Evolutionary conservation across 768 basidiomycete species (phyloP), one percentile per base, ranked within the genome.

Genomic region (Daedaleopsis nitida): DNA sequence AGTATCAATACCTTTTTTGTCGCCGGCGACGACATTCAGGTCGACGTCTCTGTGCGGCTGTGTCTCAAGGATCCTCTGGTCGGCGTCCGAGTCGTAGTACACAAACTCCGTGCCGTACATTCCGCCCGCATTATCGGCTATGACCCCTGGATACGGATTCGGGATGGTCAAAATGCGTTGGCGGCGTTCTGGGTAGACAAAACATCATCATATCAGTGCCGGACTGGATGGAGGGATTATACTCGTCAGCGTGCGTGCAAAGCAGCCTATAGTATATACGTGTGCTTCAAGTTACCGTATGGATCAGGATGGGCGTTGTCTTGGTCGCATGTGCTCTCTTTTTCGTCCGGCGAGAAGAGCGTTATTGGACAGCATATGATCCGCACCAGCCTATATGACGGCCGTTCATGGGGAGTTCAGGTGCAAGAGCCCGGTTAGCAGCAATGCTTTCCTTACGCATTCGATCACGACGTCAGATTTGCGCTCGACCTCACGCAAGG

Each of bases 1-100:
- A n/a, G 19, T 5, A 9, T 42, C 24, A 58, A 5, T 17, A 81
- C 83, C 85, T 74, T 80, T 70, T 48, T 73, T 72, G 63, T 82
- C 79, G 5, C 82, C 84, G 8, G 76, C 75, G 5, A 82, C 72
- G 39, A 86, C 57, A 4, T 69, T 65, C 32, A 81, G 66, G 58
- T 86, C 86, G 2, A 86, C 81, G 19, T 74, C 62, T 38, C 83
- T 78, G 64, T 85, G 83, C 0, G 73, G 72, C 57, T 78, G 78
- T 2, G 77, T 80, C 12, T 65, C 66, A 3, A 82, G 76, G 11
- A 86, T 64, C 1, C 74, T 71, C 59, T 74, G 75, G 17, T 75
- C 72, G 3, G 77, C 59, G 53, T 85, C 74, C n/a, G 78, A 61
- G 68, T 87, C 84, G 23, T 76, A 77, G 68, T 81, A 85, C 11